Conservation (phyloP, 768 basidiomycete genomes). For the Roridomyces roridus region DNA sequence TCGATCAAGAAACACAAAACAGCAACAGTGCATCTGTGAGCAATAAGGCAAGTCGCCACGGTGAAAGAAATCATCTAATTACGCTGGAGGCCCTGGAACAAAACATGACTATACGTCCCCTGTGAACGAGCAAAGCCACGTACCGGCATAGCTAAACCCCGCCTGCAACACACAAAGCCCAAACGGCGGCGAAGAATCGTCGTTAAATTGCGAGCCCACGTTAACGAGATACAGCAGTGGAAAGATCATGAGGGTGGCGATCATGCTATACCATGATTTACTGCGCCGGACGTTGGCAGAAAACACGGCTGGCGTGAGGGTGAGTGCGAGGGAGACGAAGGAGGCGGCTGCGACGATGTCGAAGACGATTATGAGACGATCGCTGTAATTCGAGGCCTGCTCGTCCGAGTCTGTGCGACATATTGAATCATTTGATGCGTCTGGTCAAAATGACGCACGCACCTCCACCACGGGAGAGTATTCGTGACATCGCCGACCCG, state of each 20-base stretch:
- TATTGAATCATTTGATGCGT: too few species aligned
- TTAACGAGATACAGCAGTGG: conserved; percentile 13
- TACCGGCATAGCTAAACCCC: conserved; percentile 17
- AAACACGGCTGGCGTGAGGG: conserved; percentile 2
- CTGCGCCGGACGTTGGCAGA: conserved; percentile 8
- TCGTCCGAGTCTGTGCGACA: neutral
- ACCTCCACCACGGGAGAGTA: too few species aligned
- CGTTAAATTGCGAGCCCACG: conserved; percentile 9
- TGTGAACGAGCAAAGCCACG: neutral
- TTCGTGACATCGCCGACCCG: too few species aligned
- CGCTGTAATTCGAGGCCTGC: neutral
- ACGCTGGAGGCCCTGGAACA: conserved; percentile 10
- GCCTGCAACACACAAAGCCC: conserved; percentile 17
- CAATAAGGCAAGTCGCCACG: neutral
- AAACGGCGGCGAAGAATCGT: conserved; percentile 3
- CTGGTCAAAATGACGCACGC: too few species aligned
- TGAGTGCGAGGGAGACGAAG: conserved; percentile 3
- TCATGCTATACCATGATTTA: conserved; percentile 14
- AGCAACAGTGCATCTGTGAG: neutral
- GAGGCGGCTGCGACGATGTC: conserved; percentile 8
- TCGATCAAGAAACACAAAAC: conserved; percentile 11
- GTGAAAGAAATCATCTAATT: neutral
- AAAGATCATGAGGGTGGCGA: conserved; percentile 14
- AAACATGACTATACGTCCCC: neutral
- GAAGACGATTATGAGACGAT: conserved; percentile 4